Evolutionary conservation across 139 green algal species (phyloP).

Genomic region (Chlamydomonas asymmetrica): DNA sequence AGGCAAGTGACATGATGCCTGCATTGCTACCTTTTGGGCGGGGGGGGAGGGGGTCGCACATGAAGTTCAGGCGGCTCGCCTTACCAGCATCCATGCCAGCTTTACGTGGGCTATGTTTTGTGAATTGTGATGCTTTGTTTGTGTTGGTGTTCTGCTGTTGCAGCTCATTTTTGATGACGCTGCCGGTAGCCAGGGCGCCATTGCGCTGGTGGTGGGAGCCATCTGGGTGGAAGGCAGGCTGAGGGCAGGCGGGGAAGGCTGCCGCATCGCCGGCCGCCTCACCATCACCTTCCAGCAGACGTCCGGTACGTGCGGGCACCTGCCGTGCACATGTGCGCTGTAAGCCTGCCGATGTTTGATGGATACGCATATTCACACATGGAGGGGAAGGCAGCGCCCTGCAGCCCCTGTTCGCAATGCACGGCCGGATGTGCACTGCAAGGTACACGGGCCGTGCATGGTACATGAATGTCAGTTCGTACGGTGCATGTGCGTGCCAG

Average conservation of each 20-base stretch:
- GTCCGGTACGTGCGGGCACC: neutral
- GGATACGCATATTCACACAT: too few species aligned
- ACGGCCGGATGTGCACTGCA: too few species aligned
- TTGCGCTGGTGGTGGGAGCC: constrained; percentile 7
- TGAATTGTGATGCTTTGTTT: neutral
- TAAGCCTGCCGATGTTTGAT: too few species aligned
- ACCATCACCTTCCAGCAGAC: constrained; percentile 25
- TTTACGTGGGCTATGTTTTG: neutral
- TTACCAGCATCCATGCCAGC: neutral
- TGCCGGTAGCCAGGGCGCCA: too few species aligned
- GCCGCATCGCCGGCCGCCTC: neutral
- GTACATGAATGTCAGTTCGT: too few species aligned
- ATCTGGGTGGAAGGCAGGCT: constrained; percentile 20
- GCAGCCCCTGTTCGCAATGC: too few species aligned
- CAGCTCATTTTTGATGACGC: constrained; percentile 29
- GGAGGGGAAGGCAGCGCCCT: too few species aligned
- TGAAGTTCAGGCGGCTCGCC: neutral
- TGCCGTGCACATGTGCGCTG: too few species aligned
- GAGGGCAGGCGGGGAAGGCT: constrained; percentile 6
- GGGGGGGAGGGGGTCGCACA: too few species aligned
- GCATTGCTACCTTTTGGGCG: too few species aligned
- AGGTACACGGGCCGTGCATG: too few species aligned
- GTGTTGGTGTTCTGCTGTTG: neutral
- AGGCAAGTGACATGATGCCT: constrained; percentile 12
- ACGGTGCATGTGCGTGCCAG: too few species aligned